Base-by-base conservation (phyloP, 345 rosid species). In the Anastatica hierochuntica region DNA sequence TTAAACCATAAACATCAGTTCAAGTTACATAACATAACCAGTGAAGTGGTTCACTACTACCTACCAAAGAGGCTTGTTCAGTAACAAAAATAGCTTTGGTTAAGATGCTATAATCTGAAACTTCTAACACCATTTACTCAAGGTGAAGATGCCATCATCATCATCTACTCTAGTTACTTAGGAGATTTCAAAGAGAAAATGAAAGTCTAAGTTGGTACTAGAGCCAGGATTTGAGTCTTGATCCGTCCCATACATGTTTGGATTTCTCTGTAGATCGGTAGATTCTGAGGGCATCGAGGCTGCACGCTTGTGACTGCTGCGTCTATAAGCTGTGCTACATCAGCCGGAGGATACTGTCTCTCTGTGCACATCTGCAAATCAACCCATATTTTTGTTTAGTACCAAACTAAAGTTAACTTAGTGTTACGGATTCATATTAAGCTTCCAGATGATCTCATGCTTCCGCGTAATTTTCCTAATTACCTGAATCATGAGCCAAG, bases 261-360 rank as follows among this genome's bases (percentile, higher is more conserved):
- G 70, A 94, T 83, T 63, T 94, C 99, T 45, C 81, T 68, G 68
- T 82, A 88, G 45, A 94, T 71, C 0, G 96, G 78, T 67, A 77
- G 69, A 73, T 88, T 94, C 74, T 88, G 85, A 1, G 87, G 66
- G 51, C 89, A 81, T 64, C 76, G 63, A 14, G 99, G 99, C 37
- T 75, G 85, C 81, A 94, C 64, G 75, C 85, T 82, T 39, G 87
- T 69, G 43, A 82, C 76, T 8, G 95, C 95, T 20, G 76, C 72
- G 47, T 94, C 95, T 14, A 94, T 81, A 56, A 88, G 84, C 76
- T 80, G 86, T n/a, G 89, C 97, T 73, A 88, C 87, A n/a, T 94
- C 89, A 1, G 85, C 70, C 2, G 97, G 99, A 7, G 94, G 94
- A 55, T 73, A 80, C 52, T 79, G 99, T 43, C 89, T 73, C 61